phyloP scores from a whole-genome alignment of 176 grass and related monocot species.

The Eremochloa ophiuroides region DNA sequence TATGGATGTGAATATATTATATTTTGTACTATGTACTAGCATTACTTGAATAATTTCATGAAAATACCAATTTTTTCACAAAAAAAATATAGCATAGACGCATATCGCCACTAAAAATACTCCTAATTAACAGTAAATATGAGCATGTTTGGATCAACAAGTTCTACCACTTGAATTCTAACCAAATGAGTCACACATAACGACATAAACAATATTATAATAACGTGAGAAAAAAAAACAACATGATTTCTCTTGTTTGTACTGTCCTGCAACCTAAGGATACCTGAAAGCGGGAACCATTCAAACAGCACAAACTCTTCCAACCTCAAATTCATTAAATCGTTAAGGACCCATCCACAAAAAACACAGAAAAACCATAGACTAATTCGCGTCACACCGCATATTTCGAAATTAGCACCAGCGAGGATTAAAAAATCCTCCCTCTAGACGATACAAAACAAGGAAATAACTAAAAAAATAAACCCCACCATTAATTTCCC shows the following conservation, averaged over 20 bases:
- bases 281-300: neutral
- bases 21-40: neutral
- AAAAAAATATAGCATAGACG: neutral
- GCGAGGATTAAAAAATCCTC: conserved; percentile 30
- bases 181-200: neutral
- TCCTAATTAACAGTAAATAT: neutral
- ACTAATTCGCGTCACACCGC: conserved; percentile 58
- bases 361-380: conserved; percentile 30
- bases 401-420: conserved; percentile 66
- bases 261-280: neutral
- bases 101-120: neutral
- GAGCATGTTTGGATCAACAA: neutral
- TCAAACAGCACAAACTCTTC: neutral
- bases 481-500: conserved; percentile 41
- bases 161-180: neutral
- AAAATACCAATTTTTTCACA: neutral
- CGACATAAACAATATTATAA: neutral
- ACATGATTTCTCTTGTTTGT: neutral
- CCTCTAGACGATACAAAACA: conserved; percentile 30
- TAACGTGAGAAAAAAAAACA: neutral
- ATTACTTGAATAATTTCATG: neutral
- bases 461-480: conserved; percentile 40
- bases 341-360: neutral
- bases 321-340: neutral
- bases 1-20: neutral